Evolutionary conservation across 2,329 filamentous ascomycete genomes (phyloP), one percentile per base, ranked within the genome.

Genomic region (Ophiostoma ips): DNA sequence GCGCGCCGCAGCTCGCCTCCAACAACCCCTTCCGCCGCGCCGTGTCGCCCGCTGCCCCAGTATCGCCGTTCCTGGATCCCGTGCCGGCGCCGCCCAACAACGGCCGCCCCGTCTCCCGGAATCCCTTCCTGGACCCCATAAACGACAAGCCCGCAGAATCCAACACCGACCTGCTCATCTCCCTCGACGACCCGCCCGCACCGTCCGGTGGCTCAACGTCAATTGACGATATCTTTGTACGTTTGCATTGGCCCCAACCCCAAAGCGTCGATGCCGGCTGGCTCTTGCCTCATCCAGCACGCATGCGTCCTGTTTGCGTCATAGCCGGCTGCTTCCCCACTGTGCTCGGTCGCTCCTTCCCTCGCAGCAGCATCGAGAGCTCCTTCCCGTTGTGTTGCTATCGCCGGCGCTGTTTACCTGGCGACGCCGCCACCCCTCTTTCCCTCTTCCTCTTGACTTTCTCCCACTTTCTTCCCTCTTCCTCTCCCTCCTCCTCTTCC

Each of bases 401-500:
- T 52, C 30, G 31, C 46, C 31, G n/a, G 28, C 15, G 21, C 30
- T 12, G 40, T 41, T 43, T 43, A 43, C 40, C 24, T 16, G 40
- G 11, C 40, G 40, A 43, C 40, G 15, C 30, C 13, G 40, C n/a
- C n/a, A n/a, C n/a, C n/a, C n/a, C n/a, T n/a, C n/a, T n/a, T n/a
- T 12, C 19, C 13, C 19, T 21, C 40, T 15, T 30, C 30, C 37
- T 10, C 37, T 43, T 16, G 40, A n/a, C n/a, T n/a, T n/a, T n/a
- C n/a, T n/a, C n/a, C n/a, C 38, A n/a, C 21, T 10, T 28, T 43
- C n/a, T 30, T 28, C 24, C 8, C 24, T 28, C 24, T 28, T 28
- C 24, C 8, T 28, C 24, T 64, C 60, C 62, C 40, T 58, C 47
- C 55, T 58, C 52, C n/a, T 63, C 31, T 16, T 31, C 46, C 6